Percentiles rank a stretch among this genome's conserved stretches.
These are phyloP conservation scores for Suillus hirtellus DNA, from an alignment of 768 basidiomycete genomes.

Conservation along the genomic window DNA sequence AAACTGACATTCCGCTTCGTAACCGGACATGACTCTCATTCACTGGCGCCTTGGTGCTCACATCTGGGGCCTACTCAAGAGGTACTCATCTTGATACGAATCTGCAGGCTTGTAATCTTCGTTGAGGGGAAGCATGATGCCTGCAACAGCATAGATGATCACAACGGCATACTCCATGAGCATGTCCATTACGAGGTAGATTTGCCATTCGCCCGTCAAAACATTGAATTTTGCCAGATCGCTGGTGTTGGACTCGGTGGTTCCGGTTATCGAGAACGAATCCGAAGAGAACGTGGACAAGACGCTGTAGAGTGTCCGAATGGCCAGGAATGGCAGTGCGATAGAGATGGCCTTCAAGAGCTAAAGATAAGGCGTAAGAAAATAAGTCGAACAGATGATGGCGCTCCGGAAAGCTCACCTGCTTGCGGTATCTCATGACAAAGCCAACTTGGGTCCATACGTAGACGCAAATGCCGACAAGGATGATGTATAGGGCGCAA, in stretches of 20 bases:
- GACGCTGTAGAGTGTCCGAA: constrained; percentile 43
- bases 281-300: constrained; percentile 49
- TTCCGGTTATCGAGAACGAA: constrained; percentile 41
- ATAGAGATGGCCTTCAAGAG: constrained; percentile 53
- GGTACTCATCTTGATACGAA: constrained; percentile 2
- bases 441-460: constrained; percentile 50
- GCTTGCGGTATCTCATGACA: constrained; percentile 27
- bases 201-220: constrained; percentile 51
- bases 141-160: constrained; percentile 36
- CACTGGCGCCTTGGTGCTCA: neutral
- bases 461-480: constrained; percentile 47
- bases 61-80: constrained; percentile 34
- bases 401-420: constrained; percentile 32
- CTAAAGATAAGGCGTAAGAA: constrained; percentile 35
- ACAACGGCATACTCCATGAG: constrained; percentile 56
- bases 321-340: constrained; percentile 61
- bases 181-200: constrained; percentile 54
- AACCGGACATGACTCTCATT: neutral
- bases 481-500: constrained; percentile 40
- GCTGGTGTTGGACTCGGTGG: neutral
- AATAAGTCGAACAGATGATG: constrained; percentile 7
- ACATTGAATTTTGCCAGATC: constrained; percentile 52
- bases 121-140: constrained; percentile 22
- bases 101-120: constrained; percentile 23
- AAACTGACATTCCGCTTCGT: neutral